Conservation (phyloP, 306 rosid genomes). For the Prunus campanulata region DNA sequence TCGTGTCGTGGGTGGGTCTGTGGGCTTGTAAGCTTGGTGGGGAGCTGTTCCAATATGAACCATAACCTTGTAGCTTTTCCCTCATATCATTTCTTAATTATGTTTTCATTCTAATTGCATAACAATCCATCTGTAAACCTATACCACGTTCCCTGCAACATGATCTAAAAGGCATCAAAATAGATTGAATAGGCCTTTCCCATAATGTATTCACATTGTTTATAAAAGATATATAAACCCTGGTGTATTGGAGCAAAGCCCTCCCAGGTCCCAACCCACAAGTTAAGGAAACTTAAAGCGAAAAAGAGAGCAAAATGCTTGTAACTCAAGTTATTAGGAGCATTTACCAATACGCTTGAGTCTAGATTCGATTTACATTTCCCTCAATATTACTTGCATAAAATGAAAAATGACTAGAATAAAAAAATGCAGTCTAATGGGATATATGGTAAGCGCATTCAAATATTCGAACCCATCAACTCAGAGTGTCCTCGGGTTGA, state of each 20-base stretch:
- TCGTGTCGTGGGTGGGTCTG: background rate
- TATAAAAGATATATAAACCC: background rate
- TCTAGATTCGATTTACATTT: no score
- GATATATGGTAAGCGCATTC: no score
- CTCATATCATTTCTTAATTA: background rate
- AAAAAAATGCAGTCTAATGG: no score
- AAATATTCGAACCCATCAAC: no score
- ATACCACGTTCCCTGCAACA: background rate
- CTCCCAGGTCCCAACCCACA: no score
- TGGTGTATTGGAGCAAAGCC: no score
- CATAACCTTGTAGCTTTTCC: background rate
- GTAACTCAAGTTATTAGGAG: no score
- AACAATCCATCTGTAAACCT: background rate
- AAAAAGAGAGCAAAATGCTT: background rate
- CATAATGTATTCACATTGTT: background rate
- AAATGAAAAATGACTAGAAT: no score
- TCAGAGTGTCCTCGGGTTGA: no score
- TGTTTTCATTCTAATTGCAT: background rate
- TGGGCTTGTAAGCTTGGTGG: background rate
- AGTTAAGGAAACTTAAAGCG: background rate
- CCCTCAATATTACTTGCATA: no score
- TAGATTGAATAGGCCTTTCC: background rate
- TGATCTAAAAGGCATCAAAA: background rate
- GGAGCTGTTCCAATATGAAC: background rate
- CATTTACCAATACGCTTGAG: no score